phyloP scores from a whole-genome alignment of 1,284 basidiomycete genomes.

The Cryptococcus floricola region DNA sequence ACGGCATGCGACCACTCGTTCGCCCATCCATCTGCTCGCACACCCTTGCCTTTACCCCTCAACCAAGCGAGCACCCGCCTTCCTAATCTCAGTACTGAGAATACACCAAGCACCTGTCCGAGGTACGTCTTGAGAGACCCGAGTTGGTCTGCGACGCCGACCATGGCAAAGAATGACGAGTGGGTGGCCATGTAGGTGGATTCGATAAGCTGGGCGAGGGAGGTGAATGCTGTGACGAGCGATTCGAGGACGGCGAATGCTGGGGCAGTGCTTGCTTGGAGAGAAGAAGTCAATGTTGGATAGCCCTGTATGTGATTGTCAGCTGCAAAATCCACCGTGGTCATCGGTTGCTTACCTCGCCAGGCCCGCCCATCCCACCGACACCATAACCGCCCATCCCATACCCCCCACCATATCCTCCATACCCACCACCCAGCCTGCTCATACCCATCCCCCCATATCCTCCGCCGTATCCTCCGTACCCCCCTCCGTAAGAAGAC shows the following conservation, averaged over 20 bases:
- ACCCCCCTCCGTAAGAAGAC: slow-evolving; percentile 3
- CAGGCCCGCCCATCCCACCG: slow-evolving; percentile 52
- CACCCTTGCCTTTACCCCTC: slow-evolving; percentile 54
- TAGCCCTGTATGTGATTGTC: slow-evolving; percentile 23
- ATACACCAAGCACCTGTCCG: slow-evolving; percentile 87
- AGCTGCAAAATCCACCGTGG: neutral
- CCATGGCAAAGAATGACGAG: slow-evolving; percentile 97
- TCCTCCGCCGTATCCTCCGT: slow-evolving; percentile 3
- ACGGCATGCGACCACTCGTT: slow-evolving; percentile 43
- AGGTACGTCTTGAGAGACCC: slow-evolving; percentile 85
- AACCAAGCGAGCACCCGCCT: slow-evolving; percentile 48
- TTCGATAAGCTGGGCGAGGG: slow-evolving; percentile 96
- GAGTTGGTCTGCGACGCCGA: slow-evolving; percentile 95
- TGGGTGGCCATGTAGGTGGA: slow-evolving; percentile 99
- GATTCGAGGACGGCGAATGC: slow-evolving; percentile 91
- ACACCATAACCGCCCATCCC: slow-evolving; percentile 56
- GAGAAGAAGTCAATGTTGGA: slow-evolving; percentile 75
- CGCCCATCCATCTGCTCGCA: slow-evolving; percentile 40
- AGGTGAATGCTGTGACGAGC: slow-evolving; percentile 92
- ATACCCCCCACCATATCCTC: slow-evolving; percentile 18
- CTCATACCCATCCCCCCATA: slow-evolving; percentile 10
- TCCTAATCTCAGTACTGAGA: slow-evolving; percentile 77
- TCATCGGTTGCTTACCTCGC: slow-evolving; percentile 41
- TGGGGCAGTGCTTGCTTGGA: slow-evolving; percentile 83
- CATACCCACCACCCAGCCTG: slow-evolving; percentile 16